Conservation (phyloP, 2,329 filamentous ascomycete species). For the Fusarium napiforme region DNA sequence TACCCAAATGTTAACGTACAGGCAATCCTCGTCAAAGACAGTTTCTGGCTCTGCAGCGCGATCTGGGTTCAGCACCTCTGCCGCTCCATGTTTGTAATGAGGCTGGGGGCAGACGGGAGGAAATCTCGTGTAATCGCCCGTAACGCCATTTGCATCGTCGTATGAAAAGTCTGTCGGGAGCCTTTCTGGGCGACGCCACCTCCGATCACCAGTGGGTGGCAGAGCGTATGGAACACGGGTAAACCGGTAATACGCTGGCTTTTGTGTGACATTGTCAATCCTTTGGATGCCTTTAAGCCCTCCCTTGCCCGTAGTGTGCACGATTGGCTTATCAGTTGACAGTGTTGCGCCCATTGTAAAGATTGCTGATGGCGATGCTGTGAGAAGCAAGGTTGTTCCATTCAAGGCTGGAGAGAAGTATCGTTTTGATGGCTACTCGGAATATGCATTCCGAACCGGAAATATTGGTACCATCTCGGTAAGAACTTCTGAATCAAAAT, state of each 20-base stretch:
- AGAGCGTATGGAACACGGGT: background rate
- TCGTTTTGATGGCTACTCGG: background rate
- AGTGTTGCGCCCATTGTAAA: background rate
- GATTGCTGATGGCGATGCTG: accelerated
- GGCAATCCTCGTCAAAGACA: background rate
- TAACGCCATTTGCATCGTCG: background rate
- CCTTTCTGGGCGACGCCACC: background rate
- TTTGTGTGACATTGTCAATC: background rate
- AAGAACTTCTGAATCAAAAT: accelerated
- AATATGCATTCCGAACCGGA: background rate
- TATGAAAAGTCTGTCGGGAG: background rate
- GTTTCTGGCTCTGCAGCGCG: background rate
- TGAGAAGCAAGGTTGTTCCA: accelerated
- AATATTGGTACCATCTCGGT: background rate
- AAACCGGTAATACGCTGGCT: background rate
- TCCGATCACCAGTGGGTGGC: background rate
- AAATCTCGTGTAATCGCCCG: background rate
- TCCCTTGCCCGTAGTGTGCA: background rate
- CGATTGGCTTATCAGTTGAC: background rate
- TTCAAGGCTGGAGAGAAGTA: background rate
- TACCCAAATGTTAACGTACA: background rate
- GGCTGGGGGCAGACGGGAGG: background rate
- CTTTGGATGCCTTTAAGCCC: background rate
- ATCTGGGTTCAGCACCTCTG: background rate
- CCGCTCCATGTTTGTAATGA: background rate